Percentiles rank a stretch among this genome's conserved stretches.
Evolutionary conservation across 768 basidiomycete species (phyloP).

Genomic region (Strobilomyces echinocephalus): DNA sequence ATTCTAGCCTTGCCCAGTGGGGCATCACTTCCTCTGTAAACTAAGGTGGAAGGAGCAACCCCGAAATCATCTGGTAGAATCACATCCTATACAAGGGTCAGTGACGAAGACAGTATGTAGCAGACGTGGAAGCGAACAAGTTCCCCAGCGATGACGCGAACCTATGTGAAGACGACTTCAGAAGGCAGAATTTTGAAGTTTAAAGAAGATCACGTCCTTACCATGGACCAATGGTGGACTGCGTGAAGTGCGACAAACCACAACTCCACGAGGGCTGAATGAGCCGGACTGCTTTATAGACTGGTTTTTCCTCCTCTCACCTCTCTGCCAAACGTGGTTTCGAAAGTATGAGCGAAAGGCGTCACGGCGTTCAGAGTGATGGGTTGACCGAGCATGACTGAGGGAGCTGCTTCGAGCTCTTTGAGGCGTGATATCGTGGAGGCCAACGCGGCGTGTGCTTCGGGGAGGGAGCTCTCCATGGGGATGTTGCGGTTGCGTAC

Average conservation of each 20-base stretch:
- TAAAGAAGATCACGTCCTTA: constrained; percentile 29
- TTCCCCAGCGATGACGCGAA: constrained; percentile 82
- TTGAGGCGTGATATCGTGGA: constrained; percentile 55
- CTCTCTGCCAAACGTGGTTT: constrained; percentile 81
- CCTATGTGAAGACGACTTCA: constrained; percentile 35
- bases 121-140: constrained; percentile 44
- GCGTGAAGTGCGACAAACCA: constrained; percentile 87
- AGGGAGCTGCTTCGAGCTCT: constrained; percentile 40
- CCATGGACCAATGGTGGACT: constrained; percentile 91
- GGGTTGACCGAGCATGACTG: constrained; percentile 46
- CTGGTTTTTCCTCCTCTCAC: constrained; percentile 32
- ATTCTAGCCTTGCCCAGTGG: constrained; percentile 64
- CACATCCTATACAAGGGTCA: constrained; percentile 46
- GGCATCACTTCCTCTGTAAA: constrained; percentile 64
- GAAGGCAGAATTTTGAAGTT: neutral
- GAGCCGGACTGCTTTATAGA: neutral
- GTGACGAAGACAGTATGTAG: neutral
- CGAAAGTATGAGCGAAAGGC: constrained; percentile 67
- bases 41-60: constrained; percentile 79
- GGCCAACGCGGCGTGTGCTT: constrained; percentile 54
- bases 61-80: constrained; percentile 73
- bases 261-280: constrained; percentile 40
- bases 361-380: constrained; percentile 78
- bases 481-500: constrained; percentile 72
- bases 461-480: constrained; percentile 66